A percentile compares a stretch with the other conserved stretches of the same genome.
Evolutionary conservation across 768 basidiomycete genomes (phyloP).

Genomic region (Podaxis pistillaris): DNA sequence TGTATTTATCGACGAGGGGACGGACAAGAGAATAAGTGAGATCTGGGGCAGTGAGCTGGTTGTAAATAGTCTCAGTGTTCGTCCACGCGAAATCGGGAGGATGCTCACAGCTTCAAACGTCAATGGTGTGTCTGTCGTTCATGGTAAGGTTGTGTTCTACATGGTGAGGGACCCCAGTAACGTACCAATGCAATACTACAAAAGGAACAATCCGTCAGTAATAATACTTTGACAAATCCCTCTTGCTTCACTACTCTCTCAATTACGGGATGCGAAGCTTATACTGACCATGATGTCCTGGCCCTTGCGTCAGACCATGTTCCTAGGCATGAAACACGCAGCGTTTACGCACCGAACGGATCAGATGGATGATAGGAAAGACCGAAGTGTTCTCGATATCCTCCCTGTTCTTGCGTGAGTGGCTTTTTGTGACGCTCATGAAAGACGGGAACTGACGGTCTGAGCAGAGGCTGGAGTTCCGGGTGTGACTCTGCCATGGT

Average conservation of each 20-base stretch:
- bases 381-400: conserved; percentile 60
- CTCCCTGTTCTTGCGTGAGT: conserved; percentile 30
- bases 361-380: conserved; percentile 81
- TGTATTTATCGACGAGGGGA: conserved; percentile 87
- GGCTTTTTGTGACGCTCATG: not conserved
- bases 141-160: conserved; percentile 5
- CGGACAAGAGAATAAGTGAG: conserved; percentile 87
- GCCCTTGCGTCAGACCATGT: conserved; percentile 15
- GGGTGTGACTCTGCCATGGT: conserved; percentile 38
- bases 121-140: conserved; percentile 72
- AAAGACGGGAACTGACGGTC: conserved; percentile 30
- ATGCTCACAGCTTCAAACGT: conserved; percentile 71
- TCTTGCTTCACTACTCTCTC: not conserved
- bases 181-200: conserved; percentile 69
- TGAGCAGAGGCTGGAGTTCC: conserved; percentile 43
- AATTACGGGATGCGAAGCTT: not conserved
- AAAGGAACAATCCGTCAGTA: conserved; percentile 3
- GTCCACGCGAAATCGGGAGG: not conserved
- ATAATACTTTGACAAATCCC: not conserved
- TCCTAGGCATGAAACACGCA: not conserved
- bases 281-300: conserved; percentile 63
- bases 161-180: conserved; percentile 4
- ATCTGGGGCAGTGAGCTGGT: conserved; percentile 79
- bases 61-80: conserved; percentile 1
- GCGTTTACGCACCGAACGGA: conserved; percentile 51